phyloP scores from a whole-genome alignment of 805 yeast genomes.

The Saturnispora dispora region DNA sequence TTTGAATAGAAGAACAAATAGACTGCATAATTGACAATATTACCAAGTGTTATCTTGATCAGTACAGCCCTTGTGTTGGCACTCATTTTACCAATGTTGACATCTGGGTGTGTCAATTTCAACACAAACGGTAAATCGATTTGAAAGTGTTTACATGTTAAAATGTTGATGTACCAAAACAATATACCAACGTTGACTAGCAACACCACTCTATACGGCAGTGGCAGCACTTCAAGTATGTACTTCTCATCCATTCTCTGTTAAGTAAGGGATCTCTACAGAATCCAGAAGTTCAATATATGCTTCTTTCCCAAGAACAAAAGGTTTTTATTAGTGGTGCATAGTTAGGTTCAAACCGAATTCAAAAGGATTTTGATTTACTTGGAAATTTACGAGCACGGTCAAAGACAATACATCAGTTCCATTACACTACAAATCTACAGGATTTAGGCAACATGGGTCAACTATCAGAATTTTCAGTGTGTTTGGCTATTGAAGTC shows the following conservation, averaged over 20 bases:
- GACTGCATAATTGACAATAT: slow-evolving; percentile 22
- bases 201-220: slow-evolving; percentile 44
- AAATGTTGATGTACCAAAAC: slow-evolving; percentile 44
- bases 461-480: slow-evolving; percentile 51
- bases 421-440: neutral
- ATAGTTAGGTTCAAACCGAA: too few species aligned
- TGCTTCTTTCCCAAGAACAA: neutral
- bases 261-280: neutral
- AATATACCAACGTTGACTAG: slow-evolving; percentile 41
- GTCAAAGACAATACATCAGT: neutral
- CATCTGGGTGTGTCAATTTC: slow-evolving; percentile 24
- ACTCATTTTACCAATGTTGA: slow-evolving; percentile 13
- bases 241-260: neutral
- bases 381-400: neutral
- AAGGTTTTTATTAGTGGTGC: neutral
- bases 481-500: slow-evolving; percentile 47
- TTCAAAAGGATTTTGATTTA: neutral
- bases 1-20: slow-evolving; percentile 22
- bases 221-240: slow-evolving; percentile 24
- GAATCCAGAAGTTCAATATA: neutral
- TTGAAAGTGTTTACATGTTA: slow-evolving; percentile 28
- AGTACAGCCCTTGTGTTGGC: slow-evolving; percentile 13
- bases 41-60: slow-evolving; percentile 17
- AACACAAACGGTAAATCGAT: slow-evolving; percentile 40
- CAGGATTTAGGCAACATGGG: neutral